Base-by-base conservation (phyloP, 805 yeast genomes). In the Metschnikowia sp. region DNA sequence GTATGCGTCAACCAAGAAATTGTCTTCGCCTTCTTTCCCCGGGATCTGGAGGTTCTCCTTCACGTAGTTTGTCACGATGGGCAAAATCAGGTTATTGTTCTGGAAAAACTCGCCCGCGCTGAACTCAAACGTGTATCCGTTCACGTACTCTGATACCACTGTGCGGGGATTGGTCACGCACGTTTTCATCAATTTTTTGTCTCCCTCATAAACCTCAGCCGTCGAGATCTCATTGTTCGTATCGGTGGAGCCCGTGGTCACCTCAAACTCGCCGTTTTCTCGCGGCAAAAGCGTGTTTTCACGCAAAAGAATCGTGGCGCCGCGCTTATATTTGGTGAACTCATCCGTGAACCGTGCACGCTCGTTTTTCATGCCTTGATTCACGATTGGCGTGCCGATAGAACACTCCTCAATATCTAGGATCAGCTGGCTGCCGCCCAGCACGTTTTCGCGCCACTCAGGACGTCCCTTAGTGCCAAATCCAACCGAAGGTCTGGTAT, bases 81-180 rank as follows among this genome's bases (percentile, higher is more conserved):
- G 96, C 52, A 94, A 70, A 26, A 94, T 92, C 18, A 96, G 84
- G 65, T 90, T 91, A 69, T 92, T 92, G 69, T 56, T 92, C 69
- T 92, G 99, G 75, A 94, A 94, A 63, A 94, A 94, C 64, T 91
- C 96, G 47, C 96, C 96, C 0, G 97, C 97, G 31, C 90, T 83
- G 65, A 88, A 94, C 60, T 87, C 84, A 66, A 94, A 94, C 42
- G 82, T 78, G 65, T 76, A 81, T 2, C 92, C 96, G 49, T 80
- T 77, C 38, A 86, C 78, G 56, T 78, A 79, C 61, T 91, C 97
- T 8, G 81, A 81, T 45, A 92, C 94, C 43, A 88, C 81, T 50
- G 84, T 87, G 63, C 91, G 82, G 31, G 87, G 68, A 48, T 86
- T 78, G 0, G 96, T 88, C 11, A 84, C 89, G 65, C 94, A 88